Base-by-base conservation (phyloP, 1,284 basidiomycete species). In the Tilletia indica region DNA sequence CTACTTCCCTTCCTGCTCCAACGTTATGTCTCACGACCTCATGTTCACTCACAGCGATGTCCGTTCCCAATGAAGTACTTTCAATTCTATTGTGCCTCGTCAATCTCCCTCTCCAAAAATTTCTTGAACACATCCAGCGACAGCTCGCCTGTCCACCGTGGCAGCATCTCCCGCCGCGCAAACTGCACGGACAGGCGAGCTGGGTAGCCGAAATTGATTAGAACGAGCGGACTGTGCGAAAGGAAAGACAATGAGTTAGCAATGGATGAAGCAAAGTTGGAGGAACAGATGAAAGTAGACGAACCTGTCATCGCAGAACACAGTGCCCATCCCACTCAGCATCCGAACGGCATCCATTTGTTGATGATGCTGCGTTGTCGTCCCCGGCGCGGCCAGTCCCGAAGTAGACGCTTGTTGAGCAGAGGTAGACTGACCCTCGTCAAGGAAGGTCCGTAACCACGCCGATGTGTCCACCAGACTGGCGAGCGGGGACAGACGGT, bases 141-240 rank as follows among this genome's bases (percentile, higher is more conserved):
- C 8, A 64, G 61, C 61, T 64, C 61, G 34, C 61, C 61, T 11
- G 61, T 64, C 61, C 61, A 64, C 61, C 19, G 19, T 8, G 61
- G 36, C 61, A 34, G 36, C 8, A n/a, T 42, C 61, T 38, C 34
- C n/a, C 61, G 61, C 34, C 61, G 38, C 4, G 31, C 12, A 14
- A 64, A 64, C n/a, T 64, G 61, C 16, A 42, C 34, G 16, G 61
- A 36, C 36, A 64, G 36, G 16, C 61, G 61, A 16, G 61, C 61
- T 38, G 61, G 61, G 21, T 64, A 64, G 2, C 31, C 31, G 36
- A 64, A 42, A 36, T 16, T 64, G 61, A 64, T 38, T 16, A 39
- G 34, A 16, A 64, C n/a, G 34, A 64, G 36, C 19, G 61, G 61
- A 14, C 61, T 64, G 61, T 39, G 36, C 4, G 36, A 14, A 21